Evolutionary conservation across 768 basidiomycete genomes (phyloP), one percentile per base, ranked within the genome.

Genomic region (Boletus fagicola): DNA sequence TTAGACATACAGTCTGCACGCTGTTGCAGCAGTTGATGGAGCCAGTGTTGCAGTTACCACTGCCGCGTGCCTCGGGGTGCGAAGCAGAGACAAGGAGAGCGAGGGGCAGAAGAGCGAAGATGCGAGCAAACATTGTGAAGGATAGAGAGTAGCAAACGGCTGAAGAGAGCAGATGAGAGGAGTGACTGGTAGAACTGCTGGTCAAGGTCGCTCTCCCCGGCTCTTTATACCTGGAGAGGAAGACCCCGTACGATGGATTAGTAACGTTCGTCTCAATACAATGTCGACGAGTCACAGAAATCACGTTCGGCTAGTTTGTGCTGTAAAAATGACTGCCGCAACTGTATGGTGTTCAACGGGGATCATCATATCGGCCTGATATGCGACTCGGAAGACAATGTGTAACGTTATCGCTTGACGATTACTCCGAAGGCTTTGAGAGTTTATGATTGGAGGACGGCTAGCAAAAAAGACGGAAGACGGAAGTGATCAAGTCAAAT

Each of bases 51-150:
- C 67, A 1, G 6, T 30, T 30, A 10, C 12, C 3, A 68, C 28
- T 54, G 42, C n/a, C 24, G 5, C 62, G 54, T 2, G 49, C 57
- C 38, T 52, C 30, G 6, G 55, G 57, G 53, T 51, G 49, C 0
- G 44, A 22, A 11, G 62, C 60, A 26, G 57, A 49, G 22, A 30
- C 65, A 10, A 65, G 42, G 28, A 62, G 47, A 52, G 58, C 68
- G 9, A 68, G 36, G 15, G 60, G 61, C 4, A 61, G n/a, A 26
- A 69, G 48, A 39, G 67, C 53, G 11, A 64, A 18, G 53, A 65
- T 6, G 6, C 60, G 62, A 47, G 66, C 51, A 22, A 68, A 57
- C 65, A 66, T 66, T 15, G 3, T 26, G 28, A 30, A 7, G n/a
- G 39, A 3, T 1, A 13, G 3, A 10, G 39, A 45, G 30, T 2